A percentile compares a stretch with the other conserved stretches of the same genome.
Conservation (phyloP, 345 rosid genomes). For the Euphorbia peplus region DNA sequence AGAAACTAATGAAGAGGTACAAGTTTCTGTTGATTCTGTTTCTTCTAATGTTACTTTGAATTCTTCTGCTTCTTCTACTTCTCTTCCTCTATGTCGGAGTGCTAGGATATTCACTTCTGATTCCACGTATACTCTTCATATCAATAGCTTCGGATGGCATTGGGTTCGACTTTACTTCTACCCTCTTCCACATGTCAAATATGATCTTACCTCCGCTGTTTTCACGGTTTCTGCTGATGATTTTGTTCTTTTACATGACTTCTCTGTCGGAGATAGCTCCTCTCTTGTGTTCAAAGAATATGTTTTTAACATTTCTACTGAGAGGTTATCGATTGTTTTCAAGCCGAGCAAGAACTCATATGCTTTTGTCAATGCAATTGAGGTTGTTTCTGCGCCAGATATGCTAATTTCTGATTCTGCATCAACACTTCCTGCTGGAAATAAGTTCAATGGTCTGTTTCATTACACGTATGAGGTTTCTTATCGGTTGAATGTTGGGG, state of each 20-base stretch:
- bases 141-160: conserved; percentile 56
- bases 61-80: conserved; percentile 18
- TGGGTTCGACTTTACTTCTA: conserved; percentile 82
- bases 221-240: conserved; percentile 54
- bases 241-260: conserved; percentile 63
- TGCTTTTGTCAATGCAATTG: conserved; percentile 72
- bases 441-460: conserved; percentile 48
- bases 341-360: conserved; percentile 45
- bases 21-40: conserved; percentile 44
- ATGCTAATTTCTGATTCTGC: conserved; percentile 54
- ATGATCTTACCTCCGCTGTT: conserved; percentile 45
- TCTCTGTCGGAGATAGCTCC: conserved; percentile 34
- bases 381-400: conserved; percentile 62
- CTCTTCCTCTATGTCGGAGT: conserved; percentile 37
- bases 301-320: conserved; percentile 40
- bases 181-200: conserved; percentile 55
- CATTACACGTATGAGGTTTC: conserved; percentile 47
- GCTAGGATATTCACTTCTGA: conserved; percentile 49
- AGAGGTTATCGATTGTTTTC: conserved; percentile 50
- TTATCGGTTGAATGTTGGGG: conserved; percentile 73
- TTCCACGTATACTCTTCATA: conserved; percentile 44
- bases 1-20: conserved; percentile 48
- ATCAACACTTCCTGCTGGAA: conserved; percentile 37
- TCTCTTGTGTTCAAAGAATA: conserved; percentile 60
- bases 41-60: conserved; percentile 11